These are phyloP conservation scores for Backusella tuberculispora DNA, from an alignment of 192 early-diverging fungal genomes.

Conservation along the genomic window DNA sequence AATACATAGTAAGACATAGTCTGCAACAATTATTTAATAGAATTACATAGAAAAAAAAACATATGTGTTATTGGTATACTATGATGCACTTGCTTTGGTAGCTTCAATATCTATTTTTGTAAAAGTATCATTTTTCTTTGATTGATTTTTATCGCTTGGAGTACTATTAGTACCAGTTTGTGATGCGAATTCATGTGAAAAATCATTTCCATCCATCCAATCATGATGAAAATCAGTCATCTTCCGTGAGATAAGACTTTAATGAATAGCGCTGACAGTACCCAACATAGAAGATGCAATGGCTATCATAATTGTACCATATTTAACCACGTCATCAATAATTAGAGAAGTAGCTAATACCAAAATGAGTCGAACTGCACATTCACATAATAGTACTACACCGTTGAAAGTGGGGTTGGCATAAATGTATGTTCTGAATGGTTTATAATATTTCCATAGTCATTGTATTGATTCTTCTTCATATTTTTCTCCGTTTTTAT, in stretches of 20 bases:
- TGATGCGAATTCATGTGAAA: background rate
- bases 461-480: background rate
- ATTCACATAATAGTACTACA: background rate
- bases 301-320: background rate
- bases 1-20: no score
- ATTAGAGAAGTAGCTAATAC: background rate
- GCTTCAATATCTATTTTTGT: no score
- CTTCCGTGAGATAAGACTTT: background rate
- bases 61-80: no score
- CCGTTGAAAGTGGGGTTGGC: background rate
- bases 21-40: no score
- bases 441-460: background rate
- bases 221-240: background rate
- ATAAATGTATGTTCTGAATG: background rate
- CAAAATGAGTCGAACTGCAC: background rate
- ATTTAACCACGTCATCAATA: background rate
- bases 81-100: no score
- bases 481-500: background rate
- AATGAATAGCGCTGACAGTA: background rate
- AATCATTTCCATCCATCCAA: conserved; percentile 7
- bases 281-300: background rate
- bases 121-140: background rate
- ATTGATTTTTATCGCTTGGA: no score
- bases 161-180: background rate
- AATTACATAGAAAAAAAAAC: no score